Percentiles rank a stretch among this genome's conserved stretches.
phyloP scores from a whole-genome alignment of 2,329 filamentous ascomycete species.

The Verticillium zaregamsianum region DNA sequence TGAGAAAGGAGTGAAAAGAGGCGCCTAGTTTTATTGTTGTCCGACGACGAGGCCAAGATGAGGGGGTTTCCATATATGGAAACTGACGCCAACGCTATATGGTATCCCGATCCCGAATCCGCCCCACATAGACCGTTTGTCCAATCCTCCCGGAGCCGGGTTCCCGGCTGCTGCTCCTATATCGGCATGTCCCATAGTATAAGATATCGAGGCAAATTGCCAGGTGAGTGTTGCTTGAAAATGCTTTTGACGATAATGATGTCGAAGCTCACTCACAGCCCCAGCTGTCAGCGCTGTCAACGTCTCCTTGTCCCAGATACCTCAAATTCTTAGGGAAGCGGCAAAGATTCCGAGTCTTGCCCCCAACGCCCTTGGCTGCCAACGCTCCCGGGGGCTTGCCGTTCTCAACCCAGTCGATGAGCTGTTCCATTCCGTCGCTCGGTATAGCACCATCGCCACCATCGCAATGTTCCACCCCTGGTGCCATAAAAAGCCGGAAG shows the following conservation, averaged over 20 bases:
- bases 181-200: no score
- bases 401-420: background rate
- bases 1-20: no score
- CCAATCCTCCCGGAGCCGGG: no score
- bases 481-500: conserved; percentile 46
- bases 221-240: no score
- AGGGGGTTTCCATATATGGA: no score
- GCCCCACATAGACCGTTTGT: no score
- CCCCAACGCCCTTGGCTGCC: background rate
- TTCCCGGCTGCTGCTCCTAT: no score
- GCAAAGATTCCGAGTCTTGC: background rate
- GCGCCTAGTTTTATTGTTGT: no score
- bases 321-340: background rate
- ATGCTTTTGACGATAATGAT: background rate
- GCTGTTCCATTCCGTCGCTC: background rate
- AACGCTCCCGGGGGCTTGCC: background rate
- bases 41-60: no score
- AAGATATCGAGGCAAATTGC: no score
- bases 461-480: conserved; percentile 46
- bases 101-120: no score
- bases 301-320: background rate
- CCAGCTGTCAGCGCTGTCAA: background rate
- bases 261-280: background rate
- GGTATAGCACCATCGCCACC: background rate
- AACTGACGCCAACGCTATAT: no score